These are phyloP conservation scores for Juncus effusus DNA, from an alignment of 176 grass and related monocot species.

Conservation along the genomic window DNA sequence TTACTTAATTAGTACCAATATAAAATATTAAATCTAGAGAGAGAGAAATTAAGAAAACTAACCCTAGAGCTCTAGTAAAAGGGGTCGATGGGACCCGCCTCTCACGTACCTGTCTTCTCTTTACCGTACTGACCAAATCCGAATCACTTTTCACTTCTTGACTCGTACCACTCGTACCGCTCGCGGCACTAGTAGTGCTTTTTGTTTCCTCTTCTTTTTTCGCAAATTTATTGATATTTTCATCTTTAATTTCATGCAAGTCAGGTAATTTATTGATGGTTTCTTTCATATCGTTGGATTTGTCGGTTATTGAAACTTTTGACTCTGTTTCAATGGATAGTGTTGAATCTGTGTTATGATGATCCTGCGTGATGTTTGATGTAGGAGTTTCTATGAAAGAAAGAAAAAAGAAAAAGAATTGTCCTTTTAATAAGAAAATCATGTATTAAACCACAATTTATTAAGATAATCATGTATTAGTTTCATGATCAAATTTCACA, in stretches of 20 bases:
- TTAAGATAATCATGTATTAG: not conserved
- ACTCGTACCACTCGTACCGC: not conserved
- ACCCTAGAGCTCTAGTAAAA: conserved; percentile 89
- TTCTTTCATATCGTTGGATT: conserved; percentile 4
- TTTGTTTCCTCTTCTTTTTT: not conserved
- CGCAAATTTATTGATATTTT: conserved; percentile 1
- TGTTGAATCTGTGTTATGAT: not conserved
- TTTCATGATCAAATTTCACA: not conserved
- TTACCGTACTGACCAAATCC: conserved; percentile 30
- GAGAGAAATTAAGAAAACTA: conserved; percentile 7
- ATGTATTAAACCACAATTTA: not conserved
- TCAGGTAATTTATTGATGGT: conserved; percentile 5
- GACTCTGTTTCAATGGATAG: conserved; percentile 11
- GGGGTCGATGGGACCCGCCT: conserved; percentile 82
- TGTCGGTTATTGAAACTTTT: conserved; percentile 21
- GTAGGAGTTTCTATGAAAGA: conserved; percentile 6
- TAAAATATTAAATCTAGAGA: too few relatives aligned
- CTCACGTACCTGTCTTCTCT: conserved; percentile 58
- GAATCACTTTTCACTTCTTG: conserved; percentile 7
- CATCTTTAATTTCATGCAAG: conserved; percentile 6
- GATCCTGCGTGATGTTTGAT: not conserved
- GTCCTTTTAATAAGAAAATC: not conserved
- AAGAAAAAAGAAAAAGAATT: not conserved
- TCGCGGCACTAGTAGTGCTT: not conserved
- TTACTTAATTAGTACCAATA: too few relatives aligned